phyloP scores from a whole-genome alignment of 176 grass and related monocot species.

The Thinopyrum elongatum region DNA sequence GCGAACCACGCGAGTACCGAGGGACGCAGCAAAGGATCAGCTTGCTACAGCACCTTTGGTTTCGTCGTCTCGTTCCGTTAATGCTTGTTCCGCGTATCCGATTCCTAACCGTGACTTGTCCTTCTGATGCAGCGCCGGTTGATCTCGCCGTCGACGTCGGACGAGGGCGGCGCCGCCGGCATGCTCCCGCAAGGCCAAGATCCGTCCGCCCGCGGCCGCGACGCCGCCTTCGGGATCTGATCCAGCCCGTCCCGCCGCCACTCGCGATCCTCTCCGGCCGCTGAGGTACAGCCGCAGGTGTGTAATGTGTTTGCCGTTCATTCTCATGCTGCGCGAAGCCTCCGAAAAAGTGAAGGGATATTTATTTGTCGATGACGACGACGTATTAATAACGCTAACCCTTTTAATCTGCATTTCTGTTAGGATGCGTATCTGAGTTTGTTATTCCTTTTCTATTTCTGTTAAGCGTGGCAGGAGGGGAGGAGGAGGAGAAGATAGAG shows the following conservation, averaged over 20 bases:
- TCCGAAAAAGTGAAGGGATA: background rate
- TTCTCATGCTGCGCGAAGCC: background rate
- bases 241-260: background rate
- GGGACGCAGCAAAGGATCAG: background rate
- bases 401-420: constrained; percentile 4
- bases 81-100: background rate
- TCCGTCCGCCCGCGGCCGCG: background rate
- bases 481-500: background rate
- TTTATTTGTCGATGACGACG: background rate
- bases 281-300: background rate
- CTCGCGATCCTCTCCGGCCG: background rate
- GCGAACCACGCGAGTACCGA: background rate
- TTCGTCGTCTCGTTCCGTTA: background rate
- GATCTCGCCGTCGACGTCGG: constrained; percentile 5
- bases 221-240: constrained; percentile 28
- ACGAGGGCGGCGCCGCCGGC: background rate
- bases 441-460: background rate
- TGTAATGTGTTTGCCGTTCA: background rate
- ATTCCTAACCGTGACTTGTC: background rate
- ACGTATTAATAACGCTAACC: constrained; percentile 4
- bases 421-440: background rate
- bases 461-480: background rate
- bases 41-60: no score
- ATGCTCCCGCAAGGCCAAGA: background rate
- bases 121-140: constrained; percentile 19